These are phyloP conservation scores for Gardenia jasminoides DNA, from an alignment of 257 asterid species.

Conservation along the genomic window DNA sequence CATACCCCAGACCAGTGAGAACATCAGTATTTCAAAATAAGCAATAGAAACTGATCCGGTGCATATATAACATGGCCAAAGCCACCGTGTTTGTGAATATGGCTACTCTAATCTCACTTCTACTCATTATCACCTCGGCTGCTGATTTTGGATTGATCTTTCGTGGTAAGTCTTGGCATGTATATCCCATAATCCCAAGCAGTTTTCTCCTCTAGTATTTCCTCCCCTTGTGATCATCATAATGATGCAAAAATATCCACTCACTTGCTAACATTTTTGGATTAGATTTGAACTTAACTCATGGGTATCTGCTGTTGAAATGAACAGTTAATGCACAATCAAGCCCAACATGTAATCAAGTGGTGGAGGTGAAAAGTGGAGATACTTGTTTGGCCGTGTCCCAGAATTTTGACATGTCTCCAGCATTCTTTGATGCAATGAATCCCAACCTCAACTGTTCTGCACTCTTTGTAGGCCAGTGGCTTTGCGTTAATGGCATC, in stretches of 20 bases:
- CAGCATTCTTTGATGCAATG: constrained; percentile 24
- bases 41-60: neutral
- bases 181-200: neutral
- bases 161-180: constrained; percentile 11
- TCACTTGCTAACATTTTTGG: neutral
- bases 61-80: constrained; percentile 25
- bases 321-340: neutral
- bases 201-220: neutral
- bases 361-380: constrained; percentile 40
- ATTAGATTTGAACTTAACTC: neutral
- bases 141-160: constrained; percentile 23
- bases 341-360: constrained; percentile 24
- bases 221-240: neutral
- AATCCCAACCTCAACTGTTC: constrained; percentile 56
- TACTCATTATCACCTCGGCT: constrained; percentile 21
- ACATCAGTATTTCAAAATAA: neutral
- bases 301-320: neutral
- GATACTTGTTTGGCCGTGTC: constrained; percentile 44
- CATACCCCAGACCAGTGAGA: neutral
- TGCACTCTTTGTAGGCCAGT: constrained; percentile 57
- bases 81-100: constrained; percentile 17
- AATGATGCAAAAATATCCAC: too few relatives aligned
- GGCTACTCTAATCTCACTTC: constrained; percentile 11
- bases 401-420: constrained; percentile 13
- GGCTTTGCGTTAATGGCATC: constrained; percentile 54